Evolutionary conservation across 176 grass and related monocot genomes (phyloP).

Genomic region (Cenchrus purpureus): DNA sequence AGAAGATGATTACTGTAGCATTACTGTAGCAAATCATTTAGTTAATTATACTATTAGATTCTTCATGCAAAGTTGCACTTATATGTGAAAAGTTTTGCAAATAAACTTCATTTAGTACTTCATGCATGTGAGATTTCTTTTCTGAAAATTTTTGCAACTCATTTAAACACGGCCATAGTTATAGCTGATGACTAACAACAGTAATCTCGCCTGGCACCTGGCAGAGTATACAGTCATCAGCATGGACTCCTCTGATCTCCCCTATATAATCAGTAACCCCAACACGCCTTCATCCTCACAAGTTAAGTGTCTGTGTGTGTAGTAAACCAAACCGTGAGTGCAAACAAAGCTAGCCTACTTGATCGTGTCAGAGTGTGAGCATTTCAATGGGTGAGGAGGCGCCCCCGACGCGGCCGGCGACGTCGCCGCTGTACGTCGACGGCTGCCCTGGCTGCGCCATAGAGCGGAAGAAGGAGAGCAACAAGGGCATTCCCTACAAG

Average conservation of each 20-base stretch:
- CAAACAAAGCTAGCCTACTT: not conserved
- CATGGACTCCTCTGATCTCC: not conserved
- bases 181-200: not conserved
- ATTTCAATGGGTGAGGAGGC: slow-evolving; percentile 14
- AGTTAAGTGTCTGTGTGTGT: no score
- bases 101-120: no score
- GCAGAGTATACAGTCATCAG: not conserved
- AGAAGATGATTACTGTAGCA: no score
- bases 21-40: no score
- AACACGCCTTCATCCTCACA: not conserved
- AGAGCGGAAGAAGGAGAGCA: slow-evolving; percentile 44
- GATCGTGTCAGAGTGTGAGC: not conserved
- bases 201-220: not conserved
- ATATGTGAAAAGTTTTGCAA: no score
- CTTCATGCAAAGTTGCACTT: no score
- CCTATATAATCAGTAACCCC: not conserved
- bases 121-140: no score
- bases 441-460: slow-evolving; percentile 67
- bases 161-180: no score
- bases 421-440: slow-evolving; percentile 33
- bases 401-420: not conserved
- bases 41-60: no score
- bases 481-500: slow-evolving; percentile 52
- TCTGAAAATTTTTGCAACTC: no score
- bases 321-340: not conserved